Conservation (phyloP, 768 basidiomycete species). For the Lyophyllum atratum region DNA sequence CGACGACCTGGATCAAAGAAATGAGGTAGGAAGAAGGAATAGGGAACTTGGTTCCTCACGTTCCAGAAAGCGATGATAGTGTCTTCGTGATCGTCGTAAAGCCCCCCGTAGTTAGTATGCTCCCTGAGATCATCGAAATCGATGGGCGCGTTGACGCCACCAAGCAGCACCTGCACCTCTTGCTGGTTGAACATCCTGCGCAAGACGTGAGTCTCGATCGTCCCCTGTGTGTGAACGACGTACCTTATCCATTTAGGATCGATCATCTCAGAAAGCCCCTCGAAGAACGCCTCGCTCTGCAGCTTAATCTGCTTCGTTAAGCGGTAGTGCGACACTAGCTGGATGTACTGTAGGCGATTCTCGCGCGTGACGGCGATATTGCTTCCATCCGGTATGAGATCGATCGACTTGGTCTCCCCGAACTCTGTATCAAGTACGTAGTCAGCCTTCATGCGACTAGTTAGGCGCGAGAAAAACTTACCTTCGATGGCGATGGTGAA, state of each 20-base stretch:
- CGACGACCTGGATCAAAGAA: conserved; percentile 62
- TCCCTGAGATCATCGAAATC: conserved; percentile 78
- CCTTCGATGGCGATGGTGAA: conserved; percentile 90
- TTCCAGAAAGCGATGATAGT: conserved; percentile 87
- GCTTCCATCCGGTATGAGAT: conserved; percentile 81
- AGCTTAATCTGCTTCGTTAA: conserved; percentile 85
- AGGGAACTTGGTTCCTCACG: too few species aligned
- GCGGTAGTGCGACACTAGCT: conserved; percentile 84
- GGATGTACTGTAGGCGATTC: conserved; percentile 89
- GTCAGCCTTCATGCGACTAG: background rate
- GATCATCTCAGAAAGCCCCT: conserved; percentile 90
- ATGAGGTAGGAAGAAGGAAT: too few species aligned
- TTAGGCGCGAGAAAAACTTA: conserved; percentile 33
- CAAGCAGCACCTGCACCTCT: conserved; percentile 89
- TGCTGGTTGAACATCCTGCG: conserved; percentile 95
- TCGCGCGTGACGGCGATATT: conserved; percentile 85
- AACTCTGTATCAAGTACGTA: conserved; percentile 57
- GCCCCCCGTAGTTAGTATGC: conserved; percentile 83
- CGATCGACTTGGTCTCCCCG: conserved; percentile 71
- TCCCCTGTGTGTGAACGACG: conserved; percentile 10
- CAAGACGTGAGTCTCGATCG: background rate
- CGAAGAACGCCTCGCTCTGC: conserved; percentile 87
- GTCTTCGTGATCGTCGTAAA: conserved; percentile 67
- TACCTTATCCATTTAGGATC: conserved; percentile 86
- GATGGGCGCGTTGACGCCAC: conserved; percentile 83